A percentile compares a stretch with the other conserved stretches of the same genome.
phyloP scores from a whole-genome alignment of 2,329 filamentous ascomycete genomes.

The Fusarium solani-melongenae region DNA sequence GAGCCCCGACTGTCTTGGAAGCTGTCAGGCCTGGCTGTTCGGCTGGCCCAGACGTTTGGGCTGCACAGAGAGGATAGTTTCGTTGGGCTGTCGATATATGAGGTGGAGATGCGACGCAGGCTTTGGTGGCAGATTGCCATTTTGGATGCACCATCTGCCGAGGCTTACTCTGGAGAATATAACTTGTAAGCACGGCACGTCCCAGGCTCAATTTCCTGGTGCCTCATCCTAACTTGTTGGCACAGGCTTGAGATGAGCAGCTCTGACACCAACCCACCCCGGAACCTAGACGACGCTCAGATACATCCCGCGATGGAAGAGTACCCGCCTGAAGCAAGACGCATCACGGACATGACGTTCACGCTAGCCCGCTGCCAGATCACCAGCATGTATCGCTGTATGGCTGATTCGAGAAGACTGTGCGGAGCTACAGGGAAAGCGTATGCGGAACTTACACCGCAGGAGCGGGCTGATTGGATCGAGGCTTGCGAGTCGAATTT shows the following conservation, averaged over 20 bases:
- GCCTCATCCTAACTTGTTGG: background rate
- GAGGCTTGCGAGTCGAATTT: conserved; percentile 1
- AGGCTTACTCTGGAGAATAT: conserved; percentile 11
- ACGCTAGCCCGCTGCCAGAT: background rate
- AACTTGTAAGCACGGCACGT: background rate
- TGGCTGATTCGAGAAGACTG: background rate
- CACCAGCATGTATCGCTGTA: conserved; percentile 13
- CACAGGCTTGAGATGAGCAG: conserved; percentile 7
- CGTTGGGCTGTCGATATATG: conserved; percentile 2
- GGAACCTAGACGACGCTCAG: conserved; percentile 7
- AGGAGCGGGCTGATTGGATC: conserved; percentile 6
- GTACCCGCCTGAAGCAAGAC: background rate
- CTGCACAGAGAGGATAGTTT: conserved; percentile 16
- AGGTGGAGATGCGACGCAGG: conserved; percentile 7
- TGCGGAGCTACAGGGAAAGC: conserved; percentile 6
- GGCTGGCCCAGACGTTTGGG: conserved; percentile 12
- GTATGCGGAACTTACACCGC: conserved; percentile 1
- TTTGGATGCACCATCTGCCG: conserved; percentile 8
- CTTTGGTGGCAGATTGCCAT: conserved; percentile 14
- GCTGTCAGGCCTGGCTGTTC: conserved; percentile 1
- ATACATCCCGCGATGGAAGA: background rate
- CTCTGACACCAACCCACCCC: conserved; percentile 6
- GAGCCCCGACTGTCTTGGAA: conserved; percentile 11
- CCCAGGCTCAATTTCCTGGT: background rate
- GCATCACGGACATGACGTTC: conserved; percentile 9